These are phyloP conservation scores for Backusella tuberculispora DNA, from an alignment of 192 early-diverging fungal species.

Conservation along the genomic window DNA sequence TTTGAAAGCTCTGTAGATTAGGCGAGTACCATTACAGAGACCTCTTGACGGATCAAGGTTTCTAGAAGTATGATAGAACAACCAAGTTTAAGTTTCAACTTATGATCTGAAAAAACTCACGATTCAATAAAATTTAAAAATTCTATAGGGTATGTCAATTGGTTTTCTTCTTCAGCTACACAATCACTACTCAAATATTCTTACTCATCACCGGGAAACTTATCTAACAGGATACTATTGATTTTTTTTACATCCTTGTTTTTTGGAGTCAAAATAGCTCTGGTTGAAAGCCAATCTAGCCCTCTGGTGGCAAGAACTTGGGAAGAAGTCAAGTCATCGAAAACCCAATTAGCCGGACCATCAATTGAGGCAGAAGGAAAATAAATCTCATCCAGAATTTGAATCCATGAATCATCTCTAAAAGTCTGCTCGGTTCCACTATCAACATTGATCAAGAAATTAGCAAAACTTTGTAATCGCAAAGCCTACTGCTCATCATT, in stretches of 20 bases:
- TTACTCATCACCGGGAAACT: not conserved
- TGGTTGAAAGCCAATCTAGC: not conserved
- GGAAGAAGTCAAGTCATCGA: too few species aligned
- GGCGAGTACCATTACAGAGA: slow-evolving; percentile 33
- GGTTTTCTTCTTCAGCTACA: not conserved
- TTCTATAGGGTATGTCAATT: too few species aligned
- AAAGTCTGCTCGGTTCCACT: not conserved
- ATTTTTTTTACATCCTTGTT: not conserved
- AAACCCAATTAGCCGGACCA: too few species aligned
- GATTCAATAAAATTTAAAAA: slow-evolving; percentile 24
- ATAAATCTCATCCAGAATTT: not conserved
- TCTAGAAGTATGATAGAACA: not conserved
- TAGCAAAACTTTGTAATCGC: not conserved
- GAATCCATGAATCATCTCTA: too few species aligned
- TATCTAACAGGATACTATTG: not conserved
- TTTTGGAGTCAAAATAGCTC: slow-evolving; percentile 16
- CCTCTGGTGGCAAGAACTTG: too few species aligned
- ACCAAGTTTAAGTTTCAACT: slow-evolving; percentile 16
- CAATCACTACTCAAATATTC: not conserved
- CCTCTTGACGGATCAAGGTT: slow-evolving; percentile 33
- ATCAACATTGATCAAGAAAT: not conserved
- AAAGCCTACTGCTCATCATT: not conserved
- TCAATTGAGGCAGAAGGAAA: not conserved
- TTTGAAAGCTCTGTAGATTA: not conserved
- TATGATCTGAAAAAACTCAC: slow-evolving; percentile 22